These are phyloP conservation scores for Euptelea pleiosperma DNA, from an alignment of 164 flowering plant genomes.

Conservation along the genomic window DNA sequence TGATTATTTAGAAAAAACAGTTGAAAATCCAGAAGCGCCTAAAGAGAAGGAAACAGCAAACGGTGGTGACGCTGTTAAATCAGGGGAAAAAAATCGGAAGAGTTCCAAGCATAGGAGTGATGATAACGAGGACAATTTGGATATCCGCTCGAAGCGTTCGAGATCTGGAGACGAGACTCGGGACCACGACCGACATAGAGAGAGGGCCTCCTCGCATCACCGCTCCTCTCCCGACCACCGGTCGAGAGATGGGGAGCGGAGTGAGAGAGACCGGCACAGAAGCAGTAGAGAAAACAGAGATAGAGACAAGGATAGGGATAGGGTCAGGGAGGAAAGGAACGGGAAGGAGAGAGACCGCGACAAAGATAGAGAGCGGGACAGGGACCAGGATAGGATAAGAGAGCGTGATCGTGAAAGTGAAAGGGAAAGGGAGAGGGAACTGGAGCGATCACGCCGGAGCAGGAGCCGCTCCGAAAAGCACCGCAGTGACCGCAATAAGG, in stretches of 20 bases:
- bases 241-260: constrained; percentile 48
- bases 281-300: constrained; percentile 49
- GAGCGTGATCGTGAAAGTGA: constrained; percentile 39
- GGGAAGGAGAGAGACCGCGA: constrained; percentile 42
- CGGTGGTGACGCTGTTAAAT: constrained; percentile 39
- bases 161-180: constrained; percentile 34
- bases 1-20: constrained; percentile 70
- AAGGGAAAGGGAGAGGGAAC: constrained; percentile 45
- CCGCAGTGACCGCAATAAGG: constrained; percentile 39
- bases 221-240: constrained; percentile 27
- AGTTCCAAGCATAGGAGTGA: constrained; percentile 48
- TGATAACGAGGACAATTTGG: constrained; percentile 34
- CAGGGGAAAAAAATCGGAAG: constrained; percentile 37
- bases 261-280: constrained; percentile 44
- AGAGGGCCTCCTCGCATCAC: constrained; percentile 38
- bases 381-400: constrained; percentile 33
- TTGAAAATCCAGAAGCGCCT: constrained; percentile 51
- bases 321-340: constrained; percentile 32
- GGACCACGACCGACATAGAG: constrained; percentile 40
- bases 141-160: constrained; percentile 35
- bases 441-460: constrained; percentile 49
- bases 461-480: constrained; percentile 61
- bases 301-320: too few species aligned
- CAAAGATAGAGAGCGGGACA: too few species aligned
- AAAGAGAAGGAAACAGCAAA: constrained; percentile 39